Percentiles rank a stretch among this genome's conserved stretches.
Conservation (phyloP, 1,139 yeast genomes). For the Magnusiomyces fungicola region DNA sequence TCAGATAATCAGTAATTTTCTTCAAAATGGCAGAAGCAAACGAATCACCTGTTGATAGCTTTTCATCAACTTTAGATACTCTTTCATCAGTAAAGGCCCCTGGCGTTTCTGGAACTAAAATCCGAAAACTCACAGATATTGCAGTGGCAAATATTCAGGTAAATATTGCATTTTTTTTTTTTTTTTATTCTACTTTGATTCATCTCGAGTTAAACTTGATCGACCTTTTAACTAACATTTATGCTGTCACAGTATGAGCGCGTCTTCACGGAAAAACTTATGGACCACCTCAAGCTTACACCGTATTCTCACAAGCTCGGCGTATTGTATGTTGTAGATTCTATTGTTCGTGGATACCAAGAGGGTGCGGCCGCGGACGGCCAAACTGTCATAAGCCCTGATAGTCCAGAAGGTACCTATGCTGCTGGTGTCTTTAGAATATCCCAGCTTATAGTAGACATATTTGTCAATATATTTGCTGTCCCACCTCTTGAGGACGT, state of each 20-base stretch:
- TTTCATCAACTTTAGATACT: slow-evolving; percentile 65
- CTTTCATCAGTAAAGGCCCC: slow-evolving; percentile 73
- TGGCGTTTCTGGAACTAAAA: slow-evolving; percentile 94
- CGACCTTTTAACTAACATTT: slow-evolving; percentile 8
- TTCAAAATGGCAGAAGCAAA: neutral
- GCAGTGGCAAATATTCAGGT: slow-evolving; percentile 62
- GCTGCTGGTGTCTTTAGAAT: slow-evolving; percentile 58
- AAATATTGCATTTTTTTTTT: slow-evolving; percentile 16
- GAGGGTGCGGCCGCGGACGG: slow-evolving; percentile 57
- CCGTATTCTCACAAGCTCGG: slow-evolving; percentile 85
- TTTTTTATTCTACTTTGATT: slow-evolving; percentile 1
- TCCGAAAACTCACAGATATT: slow-evolving; percentile 71
- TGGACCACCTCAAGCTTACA: slow-evolving; percentile 63
- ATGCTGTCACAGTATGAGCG: slow-evolving; percentile 40
- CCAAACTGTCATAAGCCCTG: slow-evolving; percentile 36
- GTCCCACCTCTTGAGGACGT: slow-evolving; percentile 24
- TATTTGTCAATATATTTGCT: slow-evolving; percentile 29
- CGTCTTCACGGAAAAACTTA: slow-evolving; percentile 50
- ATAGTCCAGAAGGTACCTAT: slow-evolving; percentile 58
- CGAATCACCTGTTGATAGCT: slow-evolving; percentile 34
- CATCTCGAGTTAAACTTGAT: too few species aligned
- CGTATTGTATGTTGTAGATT: slow-evolving; percentile 82
- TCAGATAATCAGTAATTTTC: neutral
- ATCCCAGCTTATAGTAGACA: slow-evolving; percentile 28
- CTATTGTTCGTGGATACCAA: slow-evolving; percentile 78